Conservation (phyloP, 805 yeast species). For the Saturnispora ahearnii region DNA sequence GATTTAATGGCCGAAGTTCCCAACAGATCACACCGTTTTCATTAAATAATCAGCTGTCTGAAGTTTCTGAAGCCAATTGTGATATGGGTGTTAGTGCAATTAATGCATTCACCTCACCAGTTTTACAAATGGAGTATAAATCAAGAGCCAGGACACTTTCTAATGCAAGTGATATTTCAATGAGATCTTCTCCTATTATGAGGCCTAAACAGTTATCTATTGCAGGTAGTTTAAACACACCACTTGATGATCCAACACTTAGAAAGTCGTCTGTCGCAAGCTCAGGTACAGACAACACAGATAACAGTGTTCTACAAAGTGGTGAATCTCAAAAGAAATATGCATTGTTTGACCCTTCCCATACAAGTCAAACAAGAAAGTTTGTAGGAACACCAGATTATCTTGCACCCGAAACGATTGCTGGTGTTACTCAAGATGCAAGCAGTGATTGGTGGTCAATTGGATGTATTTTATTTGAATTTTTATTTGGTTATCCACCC, state of each 20-base stretch:
- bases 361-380: constrained; percentile 40
- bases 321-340: constrained; percentile 29
- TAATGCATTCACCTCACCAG: neutral
- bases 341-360: constrained; percentile 65
- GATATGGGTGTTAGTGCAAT: neutral
- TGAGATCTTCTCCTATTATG: constrained; percentile 38
- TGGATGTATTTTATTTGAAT: constrained; percentile 91
- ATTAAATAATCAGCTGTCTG: neutral
- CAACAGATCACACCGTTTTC: constrained; percentile 5
- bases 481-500: constrained; percentile 89
- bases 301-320: neutral
- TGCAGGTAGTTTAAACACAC: neutral
- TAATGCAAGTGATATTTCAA: constrained; percentile 30
- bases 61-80: neutral
- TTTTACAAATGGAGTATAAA: constrained; percentile 13
- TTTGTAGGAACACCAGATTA: constrained; percentile 98
- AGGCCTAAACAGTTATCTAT: constrained; percentile 34
- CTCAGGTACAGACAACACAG: constrained; percentile 2
- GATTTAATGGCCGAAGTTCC: neutral
- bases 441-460: constrained; percentile 99
- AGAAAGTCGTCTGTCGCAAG: constrained; percentile 14
- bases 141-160: constrained; percentile 23
- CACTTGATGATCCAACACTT: constrained; percentile 18
- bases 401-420: constrained; percentile 91
- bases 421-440: constrained; percentile 74